Conservation (phyloP, 306 rosid species). For the Hippophae rhamnoides region DNA sequence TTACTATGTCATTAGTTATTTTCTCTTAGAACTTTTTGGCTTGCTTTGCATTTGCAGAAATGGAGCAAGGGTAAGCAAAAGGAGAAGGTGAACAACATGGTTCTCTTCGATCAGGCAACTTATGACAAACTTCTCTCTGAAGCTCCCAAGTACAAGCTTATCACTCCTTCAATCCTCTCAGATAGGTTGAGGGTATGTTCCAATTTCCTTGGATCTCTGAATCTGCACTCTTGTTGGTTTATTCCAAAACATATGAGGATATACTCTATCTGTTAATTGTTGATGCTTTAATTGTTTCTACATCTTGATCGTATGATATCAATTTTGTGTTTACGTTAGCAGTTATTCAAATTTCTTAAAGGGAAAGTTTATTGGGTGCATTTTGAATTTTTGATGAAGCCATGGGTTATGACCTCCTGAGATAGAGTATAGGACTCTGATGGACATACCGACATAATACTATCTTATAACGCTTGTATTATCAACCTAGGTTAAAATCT, state of each 20-base stretch:
- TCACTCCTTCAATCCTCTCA: conserved; percentile 24
- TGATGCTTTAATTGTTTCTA: no score
- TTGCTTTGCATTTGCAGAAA: conserved; percentile 9
- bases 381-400: no score
- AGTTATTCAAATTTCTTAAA: no score
- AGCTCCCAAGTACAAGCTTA: conserved; percentile 26
- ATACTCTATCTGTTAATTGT: no score
- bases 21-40: no score
- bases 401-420: no score
- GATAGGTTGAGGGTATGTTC: conserved; percentile 26
- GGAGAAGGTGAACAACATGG: conserved; percentile 33
- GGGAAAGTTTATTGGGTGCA: no score
- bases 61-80: conserved; percentile 33
- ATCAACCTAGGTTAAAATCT: no score
- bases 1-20: neutral
- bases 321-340: neutral
- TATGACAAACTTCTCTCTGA: conserved; percentile 24
- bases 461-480: no score
- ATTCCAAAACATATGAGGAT: no score
- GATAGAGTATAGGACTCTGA: no score
- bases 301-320: neutral
- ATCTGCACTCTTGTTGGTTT: neutral
- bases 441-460: no score
- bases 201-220: neutral
- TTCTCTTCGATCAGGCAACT: conserved; percentile 23